Evolutionary conservation across 2,329 filamentous ascomycete species (phyloP), one percentile per base, ranked within the genome.

Genomic region (Fusarium illudens): DNA sequence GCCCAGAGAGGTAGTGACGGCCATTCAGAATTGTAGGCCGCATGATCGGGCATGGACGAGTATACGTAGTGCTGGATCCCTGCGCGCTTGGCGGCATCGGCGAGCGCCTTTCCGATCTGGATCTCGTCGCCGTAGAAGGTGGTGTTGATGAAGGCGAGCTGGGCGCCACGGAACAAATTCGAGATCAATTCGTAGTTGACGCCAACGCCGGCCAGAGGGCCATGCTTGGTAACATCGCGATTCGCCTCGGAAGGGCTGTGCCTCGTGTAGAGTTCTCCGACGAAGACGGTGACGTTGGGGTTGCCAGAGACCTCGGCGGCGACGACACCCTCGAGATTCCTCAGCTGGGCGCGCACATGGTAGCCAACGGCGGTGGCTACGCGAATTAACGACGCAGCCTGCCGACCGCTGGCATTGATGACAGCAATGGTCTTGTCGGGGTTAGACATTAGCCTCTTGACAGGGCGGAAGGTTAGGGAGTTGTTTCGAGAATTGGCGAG

Each of bases 121-220:
- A 96, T 86, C 83, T 99, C 96, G 79, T 98, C 94, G 53, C 95
- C 96, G 83, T 96, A 97, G 75, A 97, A 96, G 6, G 94, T 97
- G 39, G 96, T 99, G 82, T 99, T 99, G 83, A 98, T 94, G 79
- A 98, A 99, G 62, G 96, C 96, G 53, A 96, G 86, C 72, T 96
- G 91, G 20, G 92, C 91, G 65, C 92, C 93, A 34, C 86, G 83
- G 84, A 98, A 98, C 19, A 98, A 85, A 70, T 91, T 86, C 56
- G 87, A 84, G 75, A 97, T 91, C 69, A 97, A 80, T 2, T 84
- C 84, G 72, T 89, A 85, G 76, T 93, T 93, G 75, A 95, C 88
- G 66, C 91, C 87, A 65, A 89, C 85, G 42, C 86, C 86, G 39
- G 83, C 83, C 54, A 88, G 91, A 74, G 76, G 87, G 67, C 78